phyloP scores from a whole-genome alignment of 2,329 filamentous ascomycete genomes.

The Cucurbitaria berberidis region DNA sequence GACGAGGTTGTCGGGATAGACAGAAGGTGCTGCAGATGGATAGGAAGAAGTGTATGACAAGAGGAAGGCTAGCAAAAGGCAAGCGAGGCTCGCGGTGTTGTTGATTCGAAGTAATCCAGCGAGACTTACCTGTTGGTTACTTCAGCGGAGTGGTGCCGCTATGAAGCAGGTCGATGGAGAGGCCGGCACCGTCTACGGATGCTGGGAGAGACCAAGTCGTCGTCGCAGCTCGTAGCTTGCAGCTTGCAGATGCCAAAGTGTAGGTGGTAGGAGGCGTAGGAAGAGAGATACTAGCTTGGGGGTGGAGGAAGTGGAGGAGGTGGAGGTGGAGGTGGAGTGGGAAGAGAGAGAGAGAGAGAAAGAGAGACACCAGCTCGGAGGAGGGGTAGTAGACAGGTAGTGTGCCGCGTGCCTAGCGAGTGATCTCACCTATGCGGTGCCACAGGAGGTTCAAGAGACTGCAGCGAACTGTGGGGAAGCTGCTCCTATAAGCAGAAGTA shows the following conservation, averaged over 20 bases:
- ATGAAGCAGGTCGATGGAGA: not conserved
- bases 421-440: not conserved
- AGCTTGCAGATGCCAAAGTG: not conserved
- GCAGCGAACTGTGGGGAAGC: conserved; percentile 4
- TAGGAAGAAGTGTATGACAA: not conserved
- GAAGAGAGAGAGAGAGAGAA: too few species aligned
- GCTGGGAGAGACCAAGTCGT: not conserved
- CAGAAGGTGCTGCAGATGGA: not conserved
- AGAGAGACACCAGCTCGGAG: not conserved
- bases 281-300: not conserved
- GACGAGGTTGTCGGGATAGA: not conserved
- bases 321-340: not conserved
- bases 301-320: too few species aligned
- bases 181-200: not conserved
- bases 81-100: not conserved
- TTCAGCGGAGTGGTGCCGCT: not conserved
- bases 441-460: conserved; percentile 1
- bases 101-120: not conserved
- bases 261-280: not conserved
- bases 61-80: not conserved
- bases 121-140: not conserved
- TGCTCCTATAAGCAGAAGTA: conserved; percentile 2
- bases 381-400: not conserved
- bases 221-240: not conserved
- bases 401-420: not conserved